These are phyloP conservation scores for Chaetothyriales sp. DNA, from an alignment of 2,329 filamentous ascomycete genomes.

Conservation along the genomic window DNA sequence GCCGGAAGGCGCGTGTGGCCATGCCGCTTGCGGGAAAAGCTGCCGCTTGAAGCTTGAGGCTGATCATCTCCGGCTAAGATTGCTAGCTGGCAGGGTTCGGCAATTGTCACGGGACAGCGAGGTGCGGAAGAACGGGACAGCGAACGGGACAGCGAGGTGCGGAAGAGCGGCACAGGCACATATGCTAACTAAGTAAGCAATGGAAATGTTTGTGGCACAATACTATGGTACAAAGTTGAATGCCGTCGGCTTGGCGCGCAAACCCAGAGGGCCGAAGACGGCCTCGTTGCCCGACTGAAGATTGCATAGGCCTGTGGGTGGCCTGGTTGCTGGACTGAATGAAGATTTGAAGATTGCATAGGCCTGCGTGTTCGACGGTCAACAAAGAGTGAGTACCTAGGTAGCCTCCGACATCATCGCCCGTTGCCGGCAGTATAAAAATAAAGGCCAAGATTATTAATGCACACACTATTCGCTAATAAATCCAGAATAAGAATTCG, in stretches of 20 bases:
- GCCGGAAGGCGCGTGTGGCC: too few relatives aligned
- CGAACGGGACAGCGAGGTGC: too few relatives aligned
- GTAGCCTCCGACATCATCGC: neutral
- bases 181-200: too few relatives aligned
- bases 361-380: neutral
- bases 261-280: neutral
- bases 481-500: neutral
- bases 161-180: too few relatives aligned
- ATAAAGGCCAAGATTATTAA: neutral
- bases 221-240: neutral
- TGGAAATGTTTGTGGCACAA: neutral
- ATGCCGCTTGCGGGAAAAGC: too few relatives aligned
- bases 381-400: neutral
- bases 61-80: too few relatives aligned
- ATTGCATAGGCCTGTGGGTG: neutral
- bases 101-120: too few relatives aligned
- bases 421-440: neutral
- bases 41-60: too few relatives aligned
- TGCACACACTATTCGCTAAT: neutral
- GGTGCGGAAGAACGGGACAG: too few relatives aligned
- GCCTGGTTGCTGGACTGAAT: neutral
- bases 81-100: too few relatives aligned
- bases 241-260: neutral
- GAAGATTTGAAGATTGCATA: neutral
- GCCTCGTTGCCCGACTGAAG: neutral